Percentiles rank a stretch among this genome's conserved stretches.
These are phyloP conservation scores for Tulasnella sp. DNA, from an alignment of 768 basidiomycete species.

Conservation along the genomic window DNA sequence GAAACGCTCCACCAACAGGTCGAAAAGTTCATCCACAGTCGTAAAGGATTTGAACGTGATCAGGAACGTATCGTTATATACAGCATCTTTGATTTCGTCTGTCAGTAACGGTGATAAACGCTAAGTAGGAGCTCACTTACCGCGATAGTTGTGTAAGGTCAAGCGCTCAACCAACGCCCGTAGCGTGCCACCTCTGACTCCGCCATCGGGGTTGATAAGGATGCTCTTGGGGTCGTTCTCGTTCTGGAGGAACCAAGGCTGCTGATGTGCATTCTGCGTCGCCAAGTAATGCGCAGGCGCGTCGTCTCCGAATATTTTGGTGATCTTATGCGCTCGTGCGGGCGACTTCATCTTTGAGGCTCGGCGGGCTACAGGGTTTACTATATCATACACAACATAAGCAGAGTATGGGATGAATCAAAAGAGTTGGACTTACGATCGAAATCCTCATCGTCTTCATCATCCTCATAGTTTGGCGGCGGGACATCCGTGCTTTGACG, in stretches of 20 bases:
- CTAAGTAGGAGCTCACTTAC: slow-evolving; percentile 33
- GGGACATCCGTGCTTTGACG: slow-evolving; percentile 1
- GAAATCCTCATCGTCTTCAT: slow-evolving; percentile 8
- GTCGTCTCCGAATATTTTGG: slow-evolving; percentile 51
- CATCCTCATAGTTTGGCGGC: neutral
- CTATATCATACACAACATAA: neutral
- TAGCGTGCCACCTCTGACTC: slow-evolving; percentile 77
- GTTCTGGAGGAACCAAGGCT: slow-evolving; percentile 77
- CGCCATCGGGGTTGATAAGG: slow-evolving; percentile 69
- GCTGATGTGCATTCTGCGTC: slow-evolving; percentile 31
- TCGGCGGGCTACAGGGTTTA: neutral
- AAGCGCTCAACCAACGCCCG: slow-evolving; percentile 76
- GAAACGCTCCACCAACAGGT: slow-evolving; percentile 70
- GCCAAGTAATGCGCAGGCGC: slow-evolving; percentile 37
- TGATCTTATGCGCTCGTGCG: slow-evolving; percentile 31
- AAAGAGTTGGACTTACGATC: neutral
- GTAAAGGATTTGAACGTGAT: slow-evolving; percentile 96
- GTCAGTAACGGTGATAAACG: too few relatives aligned
- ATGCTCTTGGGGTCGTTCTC: slow-evolving; percentile 73
- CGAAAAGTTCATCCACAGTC: slow-evolving; percentile 66
- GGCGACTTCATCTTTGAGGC: slow-evolving; percentile 4
- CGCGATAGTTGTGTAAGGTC: slow-evolving; percentile 79
- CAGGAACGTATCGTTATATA: slow-evolving; percentile 79
- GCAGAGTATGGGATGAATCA: neutral
- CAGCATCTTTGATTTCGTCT: slow-evolving; percentile 41